Evolutionary conservation across 257 asterid species (phyloP), one percentile per base, ranked within the genome.

Genomic region (Solanum phureja): DNA sequence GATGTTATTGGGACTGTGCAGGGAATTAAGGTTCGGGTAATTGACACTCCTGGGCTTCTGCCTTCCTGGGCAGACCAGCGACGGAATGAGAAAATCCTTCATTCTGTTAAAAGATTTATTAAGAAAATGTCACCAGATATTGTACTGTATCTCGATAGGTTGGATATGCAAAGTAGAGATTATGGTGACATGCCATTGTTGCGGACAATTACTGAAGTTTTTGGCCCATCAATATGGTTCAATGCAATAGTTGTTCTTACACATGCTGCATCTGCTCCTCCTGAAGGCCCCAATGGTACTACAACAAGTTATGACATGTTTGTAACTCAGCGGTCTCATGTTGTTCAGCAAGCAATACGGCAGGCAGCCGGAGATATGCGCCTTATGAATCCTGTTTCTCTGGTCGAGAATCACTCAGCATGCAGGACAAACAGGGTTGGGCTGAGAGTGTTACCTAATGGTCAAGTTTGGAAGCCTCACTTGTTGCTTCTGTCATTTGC

Each of bases 381-480:
- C 87, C 90, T 97, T 27, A 97, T 95, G 98, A 97, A 97, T 89
- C 99, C 99, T 5, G 98, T 97, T 89, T 95, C 98, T 77, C 92
- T 97, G 90, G 99, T 97, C 33, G 99, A 97, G 86, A 97, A 97
- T 88, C 98, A 97, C 92, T 94, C 95, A 10, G 98, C 98, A 74
- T 97, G 99, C 92, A 92, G 98, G 89, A 97, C 96, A 8, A 97
- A 97, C 89, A 93, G 98, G 91, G 99, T 98, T 87, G 99, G 98
- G 49, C 99, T 95, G 91, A 95, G 99, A 88, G 99, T 97, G 73
- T 91, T 97, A 92, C 99, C 99, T 16, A 97, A 97, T 87, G 99
- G 99, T 86, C 98, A 95, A 90, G 96, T 97, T 90, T 95, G 99
- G 99, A 95, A 94, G 92, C 98, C 99, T 86, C 99, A 97, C 88